Evolutionary conservation across 495 filamentous ascomycete species (phyloP), one percentile per base, ranked within the genome.

Genomic region (Trichocladium uniseriatum): DNA sequence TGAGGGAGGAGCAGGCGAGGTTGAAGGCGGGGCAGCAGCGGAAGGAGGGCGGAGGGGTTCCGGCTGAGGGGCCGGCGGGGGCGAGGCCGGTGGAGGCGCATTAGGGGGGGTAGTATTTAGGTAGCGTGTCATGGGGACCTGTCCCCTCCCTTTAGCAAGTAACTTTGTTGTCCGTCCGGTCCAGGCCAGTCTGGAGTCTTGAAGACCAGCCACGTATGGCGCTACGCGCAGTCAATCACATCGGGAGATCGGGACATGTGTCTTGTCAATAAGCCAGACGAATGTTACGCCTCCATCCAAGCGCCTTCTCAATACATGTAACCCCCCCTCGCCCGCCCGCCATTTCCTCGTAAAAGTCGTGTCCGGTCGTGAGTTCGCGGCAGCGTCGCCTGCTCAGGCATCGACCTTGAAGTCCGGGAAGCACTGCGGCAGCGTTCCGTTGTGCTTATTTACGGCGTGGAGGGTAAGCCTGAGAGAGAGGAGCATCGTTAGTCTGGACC

Each of bases 371-470:
- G 27, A 45, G 41, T 32, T 32, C 36, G 16, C 18, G 24, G 35
- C 11, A 29, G 37, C 14, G 15, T 28, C 28, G 14, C 16, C 28
- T 31, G 20, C 28, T 48, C 51, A 54, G 27, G 51, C 43, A 1
- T 9, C 34, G 24, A 48, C 31, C 49, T 58, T 42, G 56, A 70
- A 77, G 22, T 48, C 59, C 11, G 76, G 76, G 67, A 79, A 79
- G 67, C 76, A 79, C 7, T 75, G 70, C 45, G 58, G 50, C 28
- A 78, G 59, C 13, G 68, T 64, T 62, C 75, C 71, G 63, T 58
- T 75, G 61, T 79, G 76, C 64, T 78, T 78, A 60, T 79, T 77
- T 31, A 60, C 57, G 42, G 76, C 73, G 59, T 79, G 76, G 48
- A 76, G 68, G 42, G 65, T 72, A 38, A 78, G 70, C 18, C 70